These are phyloP conservation scores for Entomortierella lignicola DNA, from an alignment of 192 early-diverging fungal species.

Conservation along the genomic window DNA sequence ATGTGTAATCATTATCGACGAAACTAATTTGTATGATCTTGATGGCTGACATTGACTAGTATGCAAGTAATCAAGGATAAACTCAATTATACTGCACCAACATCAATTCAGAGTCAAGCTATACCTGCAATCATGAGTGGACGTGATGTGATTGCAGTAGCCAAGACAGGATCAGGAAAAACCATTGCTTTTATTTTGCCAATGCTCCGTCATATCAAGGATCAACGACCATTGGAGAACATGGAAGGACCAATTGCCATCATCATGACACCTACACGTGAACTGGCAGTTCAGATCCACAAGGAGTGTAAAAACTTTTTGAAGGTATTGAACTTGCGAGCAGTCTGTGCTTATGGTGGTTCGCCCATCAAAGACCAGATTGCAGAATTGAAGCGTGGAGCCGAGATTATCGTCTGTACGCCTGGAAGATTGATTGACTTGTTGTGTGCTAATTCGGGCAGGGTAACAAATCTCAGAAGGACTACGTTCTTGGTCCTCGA, in stretches of 20 bases:
- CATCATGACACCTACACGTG: conserved; percentile 94
- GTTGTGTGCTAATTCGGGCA: conserved; percentile 86
- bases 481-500: conserved; percentile 97
- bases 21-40: neutral
- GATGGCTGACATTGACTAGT: conserved; percentile 25
- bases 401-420: conserved; percentile 93
- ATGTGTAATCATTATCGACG: neutral
- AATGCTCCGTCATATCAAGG: conserved; percentile 96
- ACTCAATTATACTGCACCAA: conserved; percentile 87
- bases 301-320: conserved; percentile 93
- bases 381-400: conserved; percentile 88
- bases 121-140: conserved; percentile 98
- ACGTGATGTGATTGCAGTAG: conserved; percentile 94
- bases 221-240: conserved; percentile 79
- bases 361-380: conserved; percentile 91
- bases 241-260: conserved; percentile 88
- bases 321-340: conserved; percentile 84
- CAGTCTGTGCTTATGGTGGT: conserved; percentile 92
- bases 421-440: conserved; percentile 93
- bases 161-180: conserved; percentile 95
- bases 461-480: conserved; percentile 86
- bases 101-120: conserved; percentile 91
- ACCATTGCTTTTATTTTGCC: conserved; percentile 94
- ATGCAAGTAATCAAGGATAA: conserved; percentile 80
- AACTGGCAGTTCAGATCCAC: conserved; percentile 93